Evolutionary conservation across 129 eudicot species (phyloP), one percentile per base, ranked within the genome.

Genomic region (Smallanthus sonchifolius): DNA sequence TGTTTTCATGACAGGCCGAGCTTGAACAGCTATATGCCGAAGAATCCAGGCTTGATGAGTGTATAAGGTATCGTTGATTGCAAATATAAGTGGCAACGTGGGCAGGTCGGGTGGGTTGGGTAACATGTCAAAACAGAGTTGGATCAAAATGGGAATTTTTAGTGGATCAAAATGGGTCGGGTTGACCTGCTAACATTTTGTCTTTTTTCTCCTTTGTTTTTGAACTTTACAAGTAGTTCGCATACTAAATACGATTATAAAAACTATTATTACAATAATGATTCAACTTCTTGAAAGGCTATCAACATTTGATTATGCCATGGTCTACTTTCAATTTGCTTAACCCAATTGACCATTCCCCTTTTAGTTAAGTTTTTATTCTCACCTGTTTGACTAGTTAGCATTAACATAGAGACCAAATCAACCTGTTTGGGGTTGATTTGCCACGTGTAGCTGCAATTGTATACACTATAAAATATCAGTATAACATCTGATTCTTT

Each of bases 21-120:
- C 30, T 85, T 83, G 85, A 81, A 75, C 62, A 38, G 48, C 47
- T 87, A 38, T 6, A 65, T 75, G 83, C 82, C 0, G 93, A 87
- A 80, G 93, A 87, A 59, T 69, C 76, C 60, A 75, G 89, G 76
- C 82, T 90, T 71, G 91, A 87, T 38, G 70, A 87, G 65, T n/a
- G 73, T 83, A 87, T 90, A 87, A 90, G 90, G 96, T 89, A 63
- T 79, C 75, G 68, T 77, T 75, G 65, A 32, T 5, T 73, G 19
- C 77, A 59, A 59, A 28, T 59, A 59, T 34, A 59, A 11, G 40
- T 13, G 34, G 62, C 13, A 72, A 72, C 1, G 35, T 13, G 38
- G 65, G 65, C 65, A 60, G 65, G 36, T 52, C 7, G 55, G 6
- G 55, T 15, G 7, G 55, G 60, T 10, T 57, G 65, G 65, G 39